A percentile compares a stretch with the other conserved stretches of the same genome.
Evolutionary conservation across 257 asterid genomes (phyloP).

Genomic region (Petrea volubilis): DNA sequence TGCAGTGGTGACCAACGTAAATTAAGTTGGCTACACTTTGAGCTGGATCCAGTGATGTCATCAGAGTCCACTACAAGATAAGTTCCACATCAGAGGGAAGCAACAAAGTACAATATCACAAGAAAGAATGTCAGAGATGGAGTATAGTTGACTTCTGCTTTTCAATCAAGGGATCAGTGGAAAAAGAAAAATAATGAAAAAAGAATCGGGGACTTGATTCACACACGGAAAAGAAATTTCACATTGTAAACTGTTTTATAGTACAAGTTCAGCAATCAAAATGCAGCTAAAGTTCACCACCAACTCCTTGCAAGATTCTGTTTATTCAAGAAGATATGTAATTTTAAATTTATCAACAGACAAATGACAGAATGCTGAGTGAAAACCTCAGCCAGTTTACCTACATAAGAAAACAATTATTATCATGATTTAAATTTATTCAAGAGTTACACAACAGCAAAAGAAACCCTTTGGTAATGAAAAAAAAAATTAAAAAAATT

Average conservation of each 20-base stretch:
- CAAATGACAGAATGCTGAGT: conserved; percentile 8
- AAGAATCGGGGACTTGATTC: background rate
- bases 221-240: conserved; percentile 2
- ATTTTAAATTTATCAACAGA: background rate
- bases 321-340: background rate
- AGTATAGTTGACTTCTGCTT: conserved; percentile 2
- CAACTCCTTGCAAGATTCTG: conserved; percentile 2
- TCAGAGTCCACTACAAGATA: conserved; percentile 90
- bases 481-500: conserved; percentile 7
- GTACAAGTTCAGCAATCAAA: background rate
- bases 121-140: background rate
- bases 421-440: background rate
- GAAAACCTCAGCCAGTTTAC: background rate
- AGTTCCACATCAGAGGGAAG: conserved; percentile 35
- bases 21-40: conserved; percentile 89
- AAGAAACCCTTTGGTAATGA: conserved; percentile 6
- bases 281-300: conserved; percentile 12
- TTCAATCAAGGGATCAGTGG: background rate
- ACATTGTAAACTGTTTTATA: background rate
- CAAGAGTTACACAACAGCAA: conserved; percentile 5
- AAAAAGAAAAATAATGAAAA: background rate
- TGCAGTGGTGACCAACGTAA: conserved; percentile 80
- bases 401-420: background rate
- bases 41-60: conserved; percentile 88
- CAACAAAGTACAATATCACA: conserved; percentile 23